Evolutionary conservation across 768 basidiomycete genomes (phyloP).

Genomic region (Lentinula aciculospora): DNA sequence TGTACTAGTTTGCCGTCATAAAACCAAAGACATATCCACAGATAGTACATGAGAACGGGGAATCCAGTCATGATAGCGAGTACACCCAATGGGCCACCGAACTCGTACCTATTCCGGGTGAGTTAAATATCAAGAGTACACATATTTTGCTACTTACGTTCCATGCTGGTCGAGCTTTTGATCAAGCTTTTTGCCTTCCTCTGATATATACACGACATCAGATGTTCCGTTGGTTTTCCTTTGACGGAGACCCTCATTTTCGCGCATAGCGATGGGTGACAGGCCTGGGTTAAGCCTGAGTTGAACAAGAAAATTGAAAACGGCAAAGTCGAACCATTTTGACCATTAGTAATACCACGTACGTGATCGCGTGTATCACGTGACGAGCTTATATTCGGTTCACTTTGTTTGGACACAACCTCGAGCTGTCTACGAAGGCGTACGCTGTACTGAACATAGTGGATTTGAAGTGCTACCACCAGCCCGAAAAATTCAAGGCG

Average conservation of each 20-base stretch:
- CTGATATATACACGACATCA: slow-evolving; percentile 37
- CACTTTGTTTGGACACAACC: no score
- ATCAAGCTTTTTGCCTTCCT: slow-evolving; percentile 72
- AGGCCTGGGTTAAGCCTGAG: no score
- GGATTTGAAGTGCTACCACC: no score
- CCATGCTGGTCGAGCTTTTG: slow-evolving; percentile 67
- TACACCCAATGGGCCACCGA: slow-evolving; percentile 92
- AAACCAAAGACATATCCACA: slow-evolving; percentile 97
- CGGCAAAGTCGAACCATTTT: background rate
- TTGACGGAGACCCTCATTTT: slow-evolving; percentile 6
- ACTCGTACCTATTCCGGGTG: slow-evolving; percentile 71
- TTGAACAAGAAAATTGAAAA: background rate
- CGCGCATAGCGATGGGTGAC: background rate
- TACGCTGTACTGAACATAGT: no score
- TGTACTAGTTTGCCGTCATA: slow-evolving; percentile 80
- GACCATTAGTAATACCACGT: background rate
- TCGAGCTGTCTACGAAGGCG: no score
- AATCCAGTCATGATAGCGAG: slow-evolving; percentile 92
- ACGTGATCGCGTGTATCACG: background rate
- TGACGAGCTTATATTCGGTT: no score
- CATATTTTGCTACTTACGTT: slow-evolving; percentile 29
- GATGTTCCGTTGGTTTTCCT: slow-evolving; percentile 14
- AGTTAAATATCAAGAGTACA: slow-evolving; percentile 7
- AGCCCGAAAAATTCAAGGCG: background rate
- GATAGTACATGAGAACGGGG: slow-evolving; percentile 95